Evolutionary conservation across 306 rosid genomes (phyloP), one percentile per base, ranked within the genome.

Genomic region (Rubus parviflorus): DNA sequence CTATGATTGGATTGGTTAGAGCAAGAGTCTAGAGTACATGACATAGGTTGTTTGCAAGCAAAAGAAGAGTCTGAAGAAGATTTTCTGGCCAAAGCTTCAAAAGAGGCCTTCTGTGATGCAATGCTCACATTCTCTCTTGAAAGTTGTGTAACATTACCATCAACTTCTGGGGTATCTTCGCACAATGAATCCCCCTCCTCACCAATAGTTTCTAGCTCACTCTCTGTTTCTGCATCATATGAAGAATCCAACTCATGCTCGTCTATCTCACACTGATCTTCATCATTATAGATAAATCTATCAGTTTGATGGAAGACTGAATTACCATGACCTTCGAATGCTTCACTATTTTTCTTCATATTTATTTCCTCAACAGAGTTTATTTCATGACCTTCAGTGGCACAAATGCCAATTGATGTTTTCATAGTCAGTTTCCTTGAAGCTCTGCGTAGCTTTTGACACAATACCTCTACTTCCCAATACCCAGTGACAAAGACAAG

Each of bases 401-500:
- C 78, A 85, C 79, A 75, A 76, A 67, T 80, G 75, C 76, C 89
- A 15, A 15, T 80, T 73, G 80, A 79, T 40, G 82, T 83, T 82
- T 81, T 90, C 80, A 22, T 75, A 49, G 71, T 52, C 70, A 87
- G 80, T 76, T 89, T 87, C 85, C 30, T 88, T 46, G 98, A 94
- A 79, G 89, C 91, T 83, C 75, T 86, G 37, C 85, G 85, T 66
- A 94, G 85, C 89, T 94, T 92, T 88, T 58, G 84, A 87, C 98
- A 92, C 75, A 92, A 85, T 80, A 86, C 77, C 77, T 94, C 94
- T 48, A 90, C 96, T 90, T 94, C 96, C 83, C 85, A 86, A 83
- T 89, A 89, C 58, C 97, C 98, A 52, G 98, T 94, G 71, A 94
- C 88, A 68, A 92, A 92, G 54, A 94, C 93, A 54, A 94, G 92